Conservation (phyloP, 2,329 filamentous ascomycete species). For the Alternaria sp. region DNA sequence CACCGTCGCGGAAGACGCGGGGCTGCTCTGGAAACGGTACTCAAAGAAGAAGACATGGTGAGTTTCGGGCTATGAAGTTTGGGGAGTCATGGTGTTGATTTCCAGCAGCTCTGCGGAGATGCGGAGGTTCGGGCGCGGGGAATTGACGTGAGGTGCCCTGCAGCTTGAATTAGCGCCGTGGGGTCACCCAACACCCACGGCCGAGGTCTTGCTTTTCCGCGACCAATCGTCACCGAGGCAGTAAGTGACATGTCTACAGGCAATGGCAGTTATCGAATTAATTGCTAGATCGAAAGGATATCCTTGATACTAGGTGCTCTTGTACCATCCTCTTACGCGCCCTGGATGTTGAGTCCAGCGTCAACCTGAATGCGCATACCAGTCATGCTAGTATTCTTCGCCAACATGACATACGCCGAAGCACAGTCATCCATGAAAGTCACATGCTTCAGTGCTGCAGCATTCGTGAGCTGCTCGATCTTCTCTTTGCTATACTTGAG, state of each 20-base stretch:
- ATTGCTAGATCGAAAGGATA: not conserved
- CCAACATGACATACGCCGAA: constrained; percentile 61
- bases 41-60: constrained; percentile 25
- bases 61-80: not conserved
- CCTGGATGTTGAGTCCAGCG: constrained; percentile 43
- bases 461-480: constrained; percentile 61
- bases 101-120: constrained; percentile 9
- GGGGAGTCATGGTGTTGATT: constrained; percentile 10
- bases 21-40: constrained; percentile 16
- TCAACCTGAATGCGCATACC: constrained; percentile 54
- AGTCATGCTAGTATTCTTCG: constrained; percentile 60
- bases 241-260: not conserved
- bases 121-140: constrained; percentile 12
- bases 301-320: no score
- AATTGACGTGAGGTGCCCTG: constrained; percentile 3
- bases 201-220: constrained; percentile 10
- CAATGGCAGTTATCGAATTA: not conserved
- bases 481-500: constrained; percentile 63
- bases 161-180: constrained; percentile 6
- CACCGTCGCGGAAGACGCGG: constrained; percentile 22
- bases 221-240: not conserved
- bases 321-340: constrained; percentile 6
- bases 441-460: constrained; percentile 65
- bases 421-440: constrained; percentile 61
- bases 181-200: constrained; percentile 1